Evolutionary conservation across 2,329 filamentous ascomycete species (phyloP), one percentile per base, ranked within the genome.

Genomic region (Beauveria sp.): DNA sequence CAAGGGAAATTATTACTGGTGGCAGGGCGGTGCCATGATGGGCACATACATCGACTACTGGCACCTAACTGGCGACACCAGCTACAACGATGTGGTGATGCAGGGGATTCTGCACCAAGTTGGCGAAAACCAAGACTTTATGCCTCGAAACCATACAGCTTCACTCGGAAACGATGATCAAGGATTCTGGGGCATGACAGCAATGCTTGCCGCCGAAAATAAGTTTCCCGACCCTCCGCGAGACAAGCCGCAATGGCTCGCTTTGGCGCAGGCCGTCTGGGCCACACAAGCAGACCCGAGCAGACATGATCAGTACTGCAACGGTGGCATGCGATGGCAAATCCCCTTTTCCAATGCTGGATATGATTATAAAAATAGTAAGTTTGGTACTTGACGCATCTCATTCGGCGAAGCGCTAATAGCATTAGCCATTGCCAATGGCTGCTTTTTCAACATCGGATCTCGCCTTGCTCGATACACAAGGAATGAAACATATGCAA

Each of bases 311-410:
- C 71, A 78, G 0, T 79, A 78, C 2, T 92, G 90, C 67, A 77
- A 79, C 24, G 89, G 89, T 65, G 90, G 89, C 10, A 69, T 92
- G 66, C 79, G 88, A 67, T 91, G 89, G 88, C 90, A 94, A 76
- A 88, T 93, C 63, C 90, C 86, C 61, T 77, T 83, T 1, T 86
- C 87, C 65, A 91, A 92, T 69, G 80, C 78, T 34, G 90, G 90
- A 26, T 94, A 90, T 71, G 81, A 86, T 68, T 92, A 92, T 78
- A 94, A 87, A 72, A 87, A 87, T 69, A 80, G 77, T 80, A 71
- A 37, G 74, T 56, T 8, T 16, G 26, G 10, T 20, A 12, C 26
- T 43, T 14, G 5, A 12, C 16, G 8, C 26, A 22, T 28, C 22
- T 22, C 18, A 14, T 37, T 14, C 5, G 34, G 10, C 34, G 12